Percentiles rank a stretch among this genome's conserved stretches.
Evolutionary conservation across 2,329 filamentous ascomycete species (phyloP).

Genomic region (Epicoccum nigrum): DNA sequence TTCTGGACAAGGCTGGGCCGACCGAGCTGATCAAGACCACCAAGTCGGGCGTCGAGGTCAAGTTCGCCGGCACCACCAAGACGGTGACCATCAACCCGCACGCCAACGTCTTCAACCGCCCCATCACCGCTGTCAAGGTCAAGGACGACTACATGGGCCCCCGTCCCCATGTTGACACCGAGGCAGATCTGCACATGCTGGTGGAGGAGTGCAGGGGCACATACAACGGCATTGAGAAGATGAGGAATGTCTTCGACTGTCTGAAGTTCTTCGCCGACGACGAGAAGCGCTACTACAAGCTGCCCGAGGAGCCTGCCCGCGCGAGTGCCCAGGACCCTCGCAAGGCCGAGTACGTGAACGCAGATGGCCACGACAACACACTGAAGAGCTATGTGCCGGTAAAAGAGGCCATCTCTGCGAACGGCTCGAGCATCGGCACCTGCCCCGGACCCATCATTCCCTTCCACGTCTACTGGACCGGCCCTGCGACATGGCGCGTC

Average conservation of each 20-base stretch:
- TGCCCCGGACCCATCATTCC: conserved; percentile 63
- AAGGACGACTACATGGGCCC: conserved; percentile 60
- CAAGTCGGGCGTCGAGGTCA: conserved; percentile 50
- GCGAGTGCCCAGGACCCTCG: conserved; percentile 52
- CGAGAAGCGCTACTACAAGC: conserved; percentile 58
- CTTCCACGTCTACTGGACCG: conserved; percentile 64
- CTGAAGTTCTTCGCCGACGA: conserved; percentile 57
- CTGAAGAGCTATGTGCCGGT: conserved; percentile 46
- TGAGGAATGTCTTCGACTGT: conserved; percentile 61
- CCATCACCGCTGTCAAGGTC: conserved; percentile 56
- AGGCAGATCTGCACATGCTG: conserved; percentile 59
- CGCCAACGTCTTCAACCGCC: conserved; percentile 62
- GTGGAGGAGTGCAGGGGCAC: conserved; percentile 61
- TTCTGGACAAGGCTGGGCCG: conserved; percentile 50
- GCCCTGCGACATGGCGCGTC: conserved; percentile 62
- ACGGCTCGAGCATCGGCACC: conserved; percentile 53
- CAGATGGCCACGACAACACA: conserved; percentile 52
- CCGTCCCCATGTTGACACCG: conserved; percentile 59
- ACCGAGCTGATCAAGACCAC: conserved; percentile 51
- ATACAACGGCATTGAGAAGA: conserved; percentile 60
- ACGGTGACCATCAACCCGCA: conserved; percentile 57
- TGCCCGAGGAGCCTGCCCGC: conserved; percentile 50
- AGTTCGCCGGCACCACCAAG: conserved; percentile 50
- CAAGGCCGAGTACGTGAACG: conserved; percentile 51
- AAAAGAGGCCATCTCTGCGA: conserved; percentile 43